Evolutionary conservation across 2,329 filamentous ascomycete species (phyloP).

Genomic region (Talaromyces sp.): DNA sequence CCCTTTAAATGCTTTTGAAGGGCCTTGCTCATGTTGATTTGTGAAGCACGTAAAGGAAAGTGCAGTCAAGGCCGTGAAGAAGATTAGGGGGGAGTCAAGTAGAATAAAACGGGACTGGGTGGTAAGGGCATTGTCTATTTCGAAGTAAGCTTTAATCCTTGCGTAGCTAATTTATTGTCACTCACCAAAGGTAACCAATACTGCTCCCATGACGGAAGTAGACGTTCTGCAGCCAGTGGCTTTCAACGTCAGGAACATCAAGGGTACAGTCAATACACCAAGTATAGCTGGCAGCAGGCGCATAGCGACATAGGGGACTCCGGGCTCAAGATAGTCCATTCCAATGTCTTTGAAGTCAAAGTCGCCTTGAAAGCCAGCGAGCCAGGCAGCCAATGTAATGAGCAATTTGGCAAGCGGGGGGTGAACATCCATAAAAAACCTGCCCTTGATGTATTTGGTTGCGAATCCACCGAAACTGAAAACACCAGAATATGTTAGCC

Average conservation of each 20-base stretch:
- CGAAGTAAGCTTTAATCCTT: constrained; percentile 12
- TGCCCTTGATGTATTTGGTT: constrained; percentile 98
- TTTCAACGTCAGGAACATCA: constrained; percentile 93
- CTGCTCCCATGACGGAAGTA: constrained; percentile 77
- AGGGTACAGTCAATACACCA: constrained; percentile 82
- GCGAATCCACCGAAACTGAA: constrained; percentile 93
- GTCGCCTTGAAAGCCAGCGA: constrained; percentile 89
- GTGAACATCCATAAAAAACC: constrained; percentile 99
- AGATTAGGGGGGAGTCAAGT: constrained; percentile 89
- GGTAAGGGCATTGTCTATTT: constrained; percentile 82
- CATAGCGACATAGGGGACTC: constrained; percentile 97
- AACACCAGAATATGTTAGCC: constrained; percentile 6
- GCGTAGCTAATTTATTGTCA: constrained; percentile 18
- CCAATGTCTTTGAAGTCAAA: constrained; percentile 99
- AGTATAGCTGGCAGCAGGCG: constrained; percentile 85
- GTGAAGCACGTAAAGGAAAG: constrained; percentile 89
- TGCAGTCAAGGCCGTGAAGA: constrained; percentile 87
- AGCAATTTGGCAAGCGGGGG: constrained; percentile 94
- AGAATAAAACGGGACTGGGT: constrained; percentile 95
- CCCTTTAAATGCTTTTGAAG: constrained; percentile 77
- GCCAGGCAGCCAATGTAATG: constrained; percentile 89
- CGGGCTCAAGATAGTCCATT: constrained; percentile 94
- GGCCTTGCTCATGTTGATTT: constrained; percentile 94
- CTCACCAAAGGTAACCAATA: constrained; percentile 84
- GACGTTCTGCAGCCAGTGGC: constrained; percentile 82